Evolutionary conservation across 805 yeast genomes (phyloP).

Genomic region (Helenozyma rhizophorensis): DNA sequence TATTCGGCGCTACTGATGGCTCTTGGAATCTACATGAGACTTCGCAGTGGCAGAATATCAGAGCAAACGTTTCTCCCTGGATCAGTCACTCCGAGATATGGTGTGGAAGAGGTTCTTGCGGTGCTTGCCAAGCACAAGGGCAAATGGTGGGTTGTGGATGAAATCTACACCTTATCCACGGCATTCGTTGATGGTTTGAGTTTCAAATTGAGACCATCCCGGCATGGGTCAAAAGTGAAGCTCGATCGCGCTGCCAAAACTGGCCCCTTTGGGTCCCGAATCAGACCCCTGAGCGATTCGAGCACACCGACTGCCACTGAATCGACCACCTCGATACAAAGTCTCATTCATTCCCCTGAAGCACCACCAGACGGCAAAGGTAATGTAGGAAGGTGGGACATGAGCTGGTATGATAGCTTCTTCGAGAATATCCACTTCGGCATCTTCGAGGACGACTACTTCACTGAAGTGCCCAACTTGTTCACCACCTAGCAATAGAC

Average conservation of each 20-base stretch:
- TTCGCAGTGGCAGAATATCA: no score
- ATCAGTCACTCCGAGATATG: slow-evolving; percentile 6
- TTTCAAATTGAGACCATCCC: no score
- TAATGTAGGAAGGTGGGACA: background rate
- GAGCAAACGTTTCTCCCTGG: background rate
- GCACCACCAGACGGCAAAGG: no score
- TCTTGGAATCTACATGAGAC: slow-evolving; percentile 11
- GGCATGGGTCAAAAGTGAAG: no score
- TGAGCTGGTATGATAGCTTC: slow-evolving; percentile 18
- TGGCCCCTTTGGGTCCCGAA: no score
- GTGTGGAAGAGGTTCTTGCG: slow-evolving; percentile 17
- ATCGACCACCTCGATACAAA: slow-evolving; percentile 6
- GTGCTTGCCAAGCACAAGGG: slow-evolving; percentile 18
- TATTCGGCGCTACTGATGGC: slow-evolving; percentile 10
- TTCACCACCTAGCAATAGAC: slow-evolving; percentile 7
- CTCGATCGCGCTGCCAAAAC: no score
- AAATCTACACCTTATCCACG: slow-evolving; percentile 18
- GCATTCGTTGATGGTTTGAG: no score
- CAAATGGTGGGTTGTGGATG: slow-evolving; percentile 28
- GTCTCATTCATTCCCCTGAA: slow-evolving; percentile 5
- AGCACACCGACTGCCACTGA: background rate
- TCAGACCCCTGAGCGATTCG: no score
- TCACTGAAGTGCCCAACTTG: slow-evolving; percentile 22
- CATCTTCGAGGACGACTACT: slow-evolving; percentile 16
- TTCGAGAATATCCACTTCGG: slow-evolving; percentile 25